Evolutionary conservation across 202 grass and related monocot genomes (phyloP).

Genomic region (Miscanthus sacchariflorus): DNA sequence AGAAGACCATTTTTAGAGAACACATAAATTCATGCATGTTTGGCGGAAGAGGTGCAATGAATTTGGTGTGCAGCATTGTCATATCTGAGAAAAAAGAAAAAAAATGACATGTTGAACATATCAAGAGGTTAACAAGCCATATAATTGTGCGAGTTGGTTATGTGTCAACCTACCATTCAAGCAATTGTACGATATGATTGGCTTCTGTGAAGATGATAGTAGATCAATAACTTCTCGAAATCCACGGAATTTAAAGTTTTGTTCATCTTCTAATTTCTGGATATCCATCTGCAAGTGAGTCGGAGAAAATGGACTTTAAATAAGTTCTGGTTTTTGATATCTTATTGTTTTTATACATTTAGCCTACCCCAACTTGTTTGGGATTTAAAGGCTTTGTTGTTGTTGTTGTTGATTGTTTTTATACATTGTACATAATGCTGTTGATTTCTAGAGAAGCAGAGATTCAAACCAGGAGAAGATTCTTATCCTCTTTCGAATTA

Average conservation of each 20-base stretch:
- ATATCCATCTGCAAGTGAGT: slow-evolving; percentile 67
- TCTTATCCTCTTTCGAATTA: slow-evolving; percentile 87
- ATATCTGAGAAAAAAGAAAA: slow-evolving; percentile 63
- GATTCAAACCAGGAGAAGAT: slow-evolving; percentile 83
- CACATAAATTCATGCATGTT: slow-evolving; percentile 78
- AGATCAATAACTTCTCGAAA: slow-evolving; percentile 97
- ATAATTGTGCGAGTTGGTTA: slow-evolving; percentile 26
- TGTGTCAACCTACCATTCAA: slow-evolving; percentile 67
- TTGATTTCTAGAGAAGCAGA: slow-evolving; percentile 39
- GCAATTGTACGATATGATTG: slow-evolving; percentile 86
- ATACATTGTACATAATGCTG: slow-evolving; percentile 25
- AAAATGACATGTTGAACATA: slow-evolving; percentile 5
- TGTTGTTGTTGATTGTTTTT: not conserved
- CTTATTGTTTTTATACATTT: not conserved
- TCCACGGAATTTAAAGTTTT: slow-evolving; percentile 74
- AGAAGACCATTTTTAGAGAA: slow-evolving; percentile 90
- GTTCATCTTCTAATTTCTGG: slow-evolving; percentile 69
- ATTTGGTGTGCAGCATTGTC: slow-evolving; percentile 91
- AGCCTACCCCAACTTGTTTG: no score
- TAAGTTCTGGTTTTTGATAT: slow-evolving; percentile 21
- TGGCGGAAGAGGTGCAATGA: slow-evolving; percentile 75
- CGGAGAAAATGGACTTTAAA: not conserved
- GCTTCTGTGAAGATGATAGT: slow-evolving; percentile 82
- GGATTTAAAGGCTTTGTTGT: no score
- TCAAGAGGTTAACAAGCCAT: slow-evolving; percentile 19